Evolutionary conservation across 805 yeast genomes (phyloP), one percentile per base, ranked within the genome.

Genomic region (Debaryomyces castellii): DNA sequence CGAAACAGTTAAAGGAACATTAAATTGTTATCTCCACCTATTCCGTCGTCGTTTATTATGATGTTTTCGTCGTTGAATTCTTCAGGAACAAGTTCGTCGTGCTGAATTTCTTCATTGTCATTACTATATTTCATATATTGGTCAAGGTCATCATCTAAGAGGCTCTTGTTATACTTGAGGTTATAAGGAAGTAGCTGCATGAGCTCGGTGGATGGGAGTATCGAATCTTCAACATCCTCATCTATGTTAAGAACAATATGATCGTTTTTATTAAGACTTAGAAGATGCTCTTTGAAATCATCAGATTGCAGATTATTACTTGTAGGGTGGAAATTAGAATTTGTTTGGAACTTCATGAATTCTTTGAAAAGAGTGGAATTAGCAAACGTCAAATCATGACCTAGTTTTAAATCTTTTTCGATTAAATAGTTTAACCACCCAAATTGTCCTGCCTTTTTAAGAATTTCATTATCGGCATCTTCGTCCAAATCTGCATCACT

Each of bases 401-500:
- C 75, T 43, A 68, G 55, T 36, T 58, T 62, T 23, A 58, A 48
- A 43, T 63, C 66, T 42, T 62, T 63, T 38, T 63, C 68, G 14
- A 57, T 71, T 64, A 64, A 66, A 48, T 66, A 73, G 53, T 62
- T 67, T 44, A 63, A 60, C 74, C 73, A 76, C 47, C 53, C 50
- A 14, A 64, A 55, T 41, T 55, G 55, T 33, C 71, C 71, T 4
- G 55, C 56, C 5, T 43, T 41, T 5, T 54, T 49, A 12, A 57
- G 43, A 17, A 45, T 34, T 23, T 57, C 56, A 16, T 54, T 58
- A 16, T 53, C 56, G 4, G 51, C 53, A 9, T 54, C 59, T 10
- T 54, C 60, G 8, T 46, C 52, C 16, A 51, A 46, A 16, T 60
- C 66, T 16, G 50, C 42, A 4, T 54, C 57, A 10, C 58, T 61